Evolutionary conservation across 2,329 filamentous ascomycete species (phyloP), one percentile per base, ranked within the genome.

Genomic region (Colletotrichum sp.): DNA sequence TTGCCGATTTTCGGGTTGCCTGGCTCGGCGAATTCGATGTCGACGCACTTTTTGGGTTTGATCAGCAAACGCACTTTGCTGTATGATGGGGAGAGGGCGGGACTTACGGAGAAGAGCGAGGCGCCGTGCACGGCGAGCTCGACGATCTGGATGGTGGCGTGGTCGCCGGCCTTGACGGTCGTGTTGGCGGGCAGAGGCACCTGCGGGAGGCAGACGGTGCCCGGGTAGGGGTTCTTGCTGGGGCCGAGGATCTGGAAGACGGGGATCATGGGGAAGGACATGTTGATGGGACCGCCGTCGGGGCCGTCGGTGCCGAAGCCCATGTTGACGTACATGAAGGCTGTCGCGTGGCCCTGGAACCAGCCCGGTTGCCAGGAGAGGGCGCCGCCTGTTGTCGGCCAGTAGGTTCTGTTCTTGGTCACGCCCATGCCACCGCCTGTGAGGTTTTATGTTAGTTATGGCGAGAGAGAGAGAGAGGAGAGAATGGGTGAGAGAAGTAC

Each of bases 341-440:
- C 96, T 7, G 92, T 93, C 43, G 90, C 84, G 84, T 98, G 97
- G 78, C 97, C 97, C 74, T 93, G 92, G 88, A 98, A 98, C 97
- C 97, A 98, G 81, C 96, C 97, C 0, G 97, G 97, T 82, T 98
- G 96, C 80, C 98, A 90, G 65, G 95, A 91, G 76, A 99, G 81
- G n/a, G 96, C 95, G 77, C 97, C 97, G 79, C 97, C 97, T 34
- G 87, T 91, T 65, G 95, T 90, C 18, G 97, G 96, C 97, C 97
- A 98, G 86, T 94, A 95, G 16, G 97, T 98, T 77, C 96, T 92
- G 86, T 99, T 98, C 59, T 85, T 89, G 0, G 95, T 94, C 48
- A 91, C 90, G 62, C 89, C 88, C 87, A 96, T 92, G 76, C 97
- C 97, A 74, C 97, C 97, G 83, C 96, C 96, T 98, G 80, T 13